Evolutionary conservation across 306 rosid species (phyloP), one percentile per base, ranked within the genome.

Genomic region (Quillaja saponaria): DNA sequence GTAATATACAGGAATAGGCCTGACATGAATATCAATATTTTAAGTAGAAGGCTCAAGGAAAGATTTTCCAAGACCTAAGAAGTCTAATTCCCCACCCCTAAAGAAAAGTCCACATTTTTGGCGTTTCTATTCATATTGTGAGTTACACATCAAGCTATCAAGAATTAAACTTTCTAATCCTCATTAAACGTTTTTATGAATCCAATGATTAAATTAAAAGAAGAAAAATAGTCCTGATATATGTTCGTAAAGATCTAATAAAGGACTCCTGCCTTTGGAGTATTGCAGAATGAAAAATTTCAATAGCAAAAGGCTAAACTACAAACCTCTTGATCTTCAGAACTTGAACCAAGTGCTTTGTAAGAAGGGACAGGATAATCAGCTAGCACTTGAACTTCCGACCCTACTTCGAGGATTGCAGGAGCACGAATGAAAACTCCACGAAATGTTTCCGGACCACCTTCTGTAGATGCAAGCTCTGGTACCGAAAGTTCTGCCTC

Each of bases 351-450:
- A 53, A 21, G 61, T 45, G 44, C 20, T 34, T 64, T 49, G 51
- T 61, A 46, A 41, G 84, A 73, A 34, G 80, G 73, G 57, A 83
- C 84, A 41, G 83, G 67, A 81, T 70, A 83, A 37, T 78, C 87
- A 73, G 91, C 96, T 33, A 89, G 80, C 60, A 89, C 90, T 76
- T 86, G 83, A 69, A 89, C 96, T 54, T 78, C 94, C n/a, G 99
- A 84, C 14, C 99, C 99, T 41, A 68, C 87, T 10, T 89, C 96
- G 76, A 92, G 80, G 58, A 92, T 89, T 61, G 94, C 99, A 13
- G 99, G 99, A 63, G 99, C 99, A 33, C 94, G 96, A 63, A 92
- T 89, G 83, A 86, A 92, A 76, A 92, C 69, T 47, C 91, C 99
- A 52, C 89, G 94, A 56, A 82, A 92, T 20, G 87, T 73, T 73